Conservation (phyloP, 2,329 filamentous ascomycete genomes). For the Endocalyx cinctus region DNA sequence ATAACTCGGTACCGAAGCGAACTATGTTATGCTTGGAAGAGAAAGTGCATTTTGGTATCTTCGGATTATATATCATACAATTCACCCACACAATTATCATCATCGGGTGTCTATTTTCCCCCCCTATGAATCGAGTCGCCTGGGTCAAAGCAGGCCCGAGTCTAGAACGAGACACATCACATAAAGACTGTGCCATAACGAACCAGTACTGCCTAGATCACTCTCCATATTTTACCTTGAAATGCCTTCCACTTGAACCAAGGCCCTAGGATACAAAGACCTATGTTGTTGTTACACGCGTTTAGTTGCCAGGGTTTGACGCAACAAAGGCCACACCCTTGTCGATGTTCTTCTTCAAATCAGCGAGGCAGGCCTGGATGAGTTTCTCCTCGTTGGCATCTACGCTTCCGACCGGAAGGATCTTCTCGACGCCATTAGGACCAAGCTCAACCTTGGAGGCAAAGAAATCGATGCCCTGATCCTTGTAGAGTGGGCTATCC, state of each 20-base stretch:
- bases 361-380: conserved; percentile 75
- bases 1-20: no score
- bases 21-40: no score
- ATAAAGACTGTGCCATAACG: no score
- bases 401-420: conserved; percentile 79
- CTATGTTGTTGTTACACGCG: conserved; percentile 3
- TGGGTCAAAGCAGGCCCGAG: no score
- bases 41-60: conserved; percentile 11
- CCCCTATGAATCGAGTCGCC: conserved; percentile 9
- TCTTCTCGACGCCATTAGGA: conserved; percentile 92
- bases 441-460: conserved; percentile 92
- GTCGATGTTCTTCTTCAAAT: conserved; percentile 91
- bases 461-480: conserved; percentile 97
- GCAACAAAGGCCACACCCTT: conserved; percentile 70
- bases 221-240: no score
- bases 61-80: conserved; percentile 23
- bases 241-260: no score
- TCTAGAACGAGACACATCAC: no score
- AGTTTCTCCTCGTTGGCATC: conserved; percentile 85
- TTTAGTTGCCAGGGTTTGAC: conserved; percentile 57
- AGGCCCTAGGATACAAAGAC: no score
- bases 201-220: no score
- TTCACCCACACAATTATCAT: conserved; percentile 9
- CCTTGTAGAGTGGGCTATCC: conserved; percentile 96
- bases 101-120: conserved; percentile 8